phyloP scores from a whole-genome alignment of 2,329 filamentous ascomycete genomes.

The Diaporthe capsici region DNA sequence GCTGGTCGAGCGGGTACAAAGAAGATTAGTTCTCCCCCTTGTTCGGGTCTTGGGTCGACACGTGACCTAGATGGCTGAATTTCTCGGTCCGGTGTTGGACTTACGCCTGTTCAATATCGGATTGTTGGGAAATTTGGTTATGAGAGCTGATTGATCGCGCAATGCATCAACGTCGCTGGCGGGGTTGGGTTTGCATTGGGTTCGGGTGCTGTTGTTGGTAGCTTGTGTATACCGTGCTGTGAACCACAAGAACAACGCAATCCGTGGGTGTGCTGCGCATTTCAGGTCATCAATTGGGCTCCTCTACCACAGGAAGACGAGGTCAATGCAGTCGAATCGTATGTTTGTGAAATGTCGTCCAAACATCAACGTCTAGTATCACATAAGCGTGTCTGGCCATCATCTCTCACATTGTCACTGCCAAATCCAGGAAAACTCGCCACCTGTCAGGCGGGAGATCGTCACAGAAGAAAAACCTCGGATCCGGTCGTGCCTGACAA shows the following conservation, averaged over 20 bases:
- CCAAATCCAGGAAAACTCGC: neutral
- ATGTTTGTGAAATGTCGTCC: neutral
- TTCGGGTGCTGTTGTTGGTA: neutral
- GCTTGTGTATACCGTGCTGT: neutral
- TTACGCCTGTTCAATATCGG: neutral
- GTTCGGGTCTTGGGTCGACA: neutral
- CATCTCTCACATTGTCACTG: neutral
- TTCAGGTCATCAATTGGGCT: neutral
- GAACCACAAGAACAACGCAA: neutral
- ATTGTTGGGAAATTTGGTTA: neutral
- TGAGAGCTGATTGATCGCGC: too few species aligned
- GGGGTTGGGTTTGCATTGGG: neutral
- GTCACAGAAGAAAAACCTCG: neutral
- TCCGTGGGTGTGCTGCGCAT: neutral
- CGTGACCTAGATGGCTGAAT: conserved; percentile 16
- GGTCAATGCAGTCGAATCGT: too few species aligned
- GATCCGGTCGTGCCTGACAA: neutral
- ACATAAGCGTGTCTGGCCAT: neutral
- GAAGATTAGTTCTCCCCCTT: neutral
- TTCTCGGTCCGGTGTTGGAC: conserved; percentile 1
- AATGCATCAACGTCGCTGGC: neutral
- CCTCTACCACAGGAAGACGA: too few species aligned
- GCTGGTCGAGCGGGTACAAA: neutral
- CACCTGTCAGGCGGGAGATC: conserved; percentile 1
- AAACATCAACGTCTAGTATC: neutral